Evolutionary conservation across 495 filamentous ascomycete species (phyloP).

Genomic region (Parathielavia hyrcaniae): DNA sequence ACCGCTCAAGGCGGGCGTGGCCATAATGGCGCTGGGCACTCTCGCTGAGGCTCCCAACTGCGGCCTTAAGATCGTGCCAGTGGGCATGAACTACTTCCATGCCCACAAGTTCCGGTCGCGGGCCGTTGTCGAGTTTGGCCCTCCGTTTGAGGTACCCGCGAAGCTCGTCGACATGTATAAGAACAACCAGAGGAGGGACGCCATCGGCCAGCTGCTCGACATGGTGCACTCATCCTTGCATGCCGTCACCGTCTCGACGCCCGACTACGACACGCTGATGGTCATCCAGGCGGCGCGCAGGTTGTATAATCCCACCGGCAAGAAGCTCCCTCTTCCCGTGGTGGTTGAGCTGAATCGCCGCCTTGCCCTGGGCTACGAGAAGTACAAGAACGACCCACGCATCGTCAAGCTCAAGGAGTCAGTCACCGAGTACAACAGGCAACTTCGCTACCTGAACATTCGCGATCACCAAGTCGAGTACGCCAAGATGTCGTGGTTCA

Average conservation of each 20-base stretch:
- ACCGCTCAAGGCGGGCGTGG: conserved; percentile 94
- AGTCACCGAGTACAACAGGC: conserved; percentile 80
- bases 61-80: conserved; percentile 97
- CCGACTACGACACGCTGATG: conserved; percentile 97
- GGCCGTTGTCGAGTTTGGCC: conserved; percentile 94
- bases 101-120: conserved; percentile 97
- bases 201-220: conserved; percentile 74
- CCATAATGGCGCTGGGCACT: conserved; percentile 94
- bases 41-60: conserved; percentile 82
- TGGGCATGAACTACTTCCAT: conserved; percentile 99
- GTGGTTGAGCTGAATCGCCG: conserved; percentile 95
- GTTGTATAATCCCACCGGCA: conserved; percentile 88
- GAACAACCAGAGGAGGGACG: conserved; percentile 72
- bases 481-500: conserved; percentile 69
- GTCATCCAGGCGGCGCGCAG: conserved; percentile 92
- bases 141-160: conserved; percentile 70
- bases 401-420: conserved; percentile 72
- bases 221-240: conserved; percentile 78
- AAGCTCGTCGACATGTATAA: conserved; percentile 84
- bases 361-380: conserved; percentile 82
- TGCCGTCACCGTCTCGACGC: conserved; percentile 85
- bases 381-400: conserved; percentile 85
- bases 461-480: conserved; percentile 96
- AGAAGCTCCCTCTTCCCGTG: conserved; percentile 87
- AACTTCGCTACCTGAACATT: conserved; percentile 76